Conservation (phyloP, 495 filamentous ascomycete species). For the Collariella sp. region DNA sequence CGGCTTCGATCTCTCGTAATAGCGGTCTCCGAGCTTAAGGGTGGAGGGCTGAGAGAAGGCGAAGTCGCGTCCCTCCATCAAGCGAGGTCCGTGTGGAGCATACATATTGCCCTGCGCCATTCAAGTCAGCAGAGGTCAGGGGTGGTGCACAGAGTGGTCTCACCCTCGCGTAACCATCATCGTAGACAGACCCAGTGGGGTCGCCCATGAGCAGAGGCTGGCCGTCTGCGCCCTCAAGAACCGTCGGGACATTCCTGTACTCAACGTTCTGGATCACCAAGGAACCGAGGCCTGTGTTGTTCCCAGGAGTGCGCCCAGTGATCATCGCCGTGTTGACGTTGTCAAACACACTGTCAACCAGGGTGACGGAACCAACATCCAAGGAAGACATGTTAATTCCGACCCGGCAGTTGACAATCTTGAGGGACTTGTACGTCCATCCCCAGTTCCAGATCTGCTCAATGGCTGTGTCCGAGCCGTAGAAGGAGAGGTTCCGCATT, state of each 20-base stretch:
- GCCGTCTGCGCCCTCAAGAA: slow-evolving; percentile 44
- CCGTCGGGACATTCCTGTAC: slow-evolving; percentile 45
- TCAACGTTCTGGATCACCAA: slow-evolving; percentile 72
- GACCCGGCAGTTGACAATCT: slow-evolving; percentile 64
- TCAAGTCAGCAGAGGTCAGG: not conserved
- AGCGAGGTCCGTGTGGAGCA: slow-evolving; percentile 16
- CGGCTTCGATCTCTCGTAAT: slow-evolving; percentile 61
- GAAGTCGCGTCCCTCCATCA: slow-evolving; percentile 12
- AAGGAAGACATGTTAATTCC: slow-evolving; percentile 69
- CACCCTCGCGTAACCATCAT: slow-evolving; percentile 25
- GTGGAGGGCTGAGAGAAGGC: slow-evolving; percentile 14
- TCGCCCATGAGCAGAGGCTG: slow-evolving; percentile 38
- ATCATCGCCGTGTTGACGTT: slow-evolving; percentile 56
- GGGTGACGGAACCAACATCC: slow-evolving; percentile 63
- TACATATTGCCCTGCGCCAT: slow-evolving; percentile 21
- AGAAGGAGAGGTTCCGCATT: slow-evolving; percentile 77
- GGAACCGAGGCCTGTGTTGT: slow-evolving; percentile 54
- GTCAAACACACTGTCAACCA: slow-evolving; percentile 69
- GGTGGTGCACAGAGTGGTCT: slow-evolving; percentile 23
- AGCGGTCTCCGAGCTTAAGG: slow-evolving; percentile 33
- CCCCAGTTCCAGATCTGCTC: slow-evolving; percentile 87
- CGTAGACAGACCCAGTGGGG: slow-evolving; percentile 14
- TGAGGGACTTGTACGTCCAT: slow-evolving; percentile 73
- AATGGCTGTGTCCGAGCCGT: slow-evolving; percentile 72
- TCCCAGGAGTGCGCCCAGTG: slow-evolving; percentile 49